Percentiles rank a stretch among this genome's conserved stretches.
These are phyloP conservation scores for Agarophyton chilense DNA, from an alignment of 23 red algal genomes.

Conservation along the genomic window DNA sequence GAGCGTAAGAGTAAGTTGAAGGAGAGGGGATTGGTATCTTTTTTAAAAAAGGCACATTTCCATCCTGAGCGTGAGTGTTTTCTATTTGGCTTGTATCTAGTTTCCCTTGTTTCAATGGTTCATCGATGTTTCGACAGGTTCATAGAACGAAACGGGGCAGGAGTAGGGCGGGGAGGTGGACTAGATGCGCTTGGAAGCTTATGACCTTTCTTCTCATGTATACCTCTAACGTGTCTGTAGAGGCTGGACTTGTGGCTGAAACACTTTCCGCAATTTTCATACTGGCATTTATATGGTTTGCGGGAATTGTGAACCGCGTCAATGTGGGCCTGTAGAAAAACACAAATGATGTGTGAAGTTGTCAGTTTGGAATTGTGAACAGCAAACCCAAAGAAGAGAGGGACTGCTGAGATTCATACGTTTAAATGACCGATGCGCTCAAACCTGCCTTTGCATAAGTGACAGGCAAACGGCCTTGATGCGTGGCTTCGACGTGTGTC, in stretches of 20 bases:
- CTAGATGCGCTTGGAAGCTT: neutral
- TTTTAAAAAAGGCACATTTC: neutral
- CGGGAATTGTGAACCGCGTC: constrained; percentile 19
- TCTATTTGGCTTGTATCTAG: no score
- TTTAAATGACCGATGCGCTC: constrained; percentile 24
- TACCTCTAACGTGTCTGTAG: constrained; percentile 21
- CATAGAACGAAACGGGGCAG: constrained; percentile 1
- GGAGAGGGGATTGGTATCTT: neutral
- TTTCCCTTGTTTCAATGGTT: no score
- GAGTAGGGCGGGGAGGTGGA: neutral
- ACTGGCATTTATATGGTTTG: constrained; percentile 17
- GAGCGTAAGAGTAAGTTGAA: neutral
- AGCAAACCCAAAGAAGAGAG: neutral
- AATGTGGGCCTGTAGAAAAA: constrained; percentile 13
- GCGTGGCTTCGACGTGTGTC: constrained; percentile 4
- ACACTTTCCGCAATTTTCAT: constrained; percentile 15
- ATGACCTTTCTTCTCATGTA: constrained; percentile 25
- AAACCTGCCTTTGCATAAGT: constrained; percentile 30
- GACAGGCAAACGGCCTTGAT: constrained; percentile 11
- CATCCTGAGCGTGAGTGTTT: no score
- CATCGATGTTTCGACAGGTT: neutral
- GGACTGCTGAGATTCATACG: neutral
- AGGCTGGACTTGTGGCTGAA: constrained; percentile 30
- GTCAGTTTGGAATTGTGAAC: neutral
- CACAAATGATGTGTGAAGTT: neutral